Conservation (phyloP, 352 stramenopile genomes). For the Paralagenidium karlingii region DNA sequence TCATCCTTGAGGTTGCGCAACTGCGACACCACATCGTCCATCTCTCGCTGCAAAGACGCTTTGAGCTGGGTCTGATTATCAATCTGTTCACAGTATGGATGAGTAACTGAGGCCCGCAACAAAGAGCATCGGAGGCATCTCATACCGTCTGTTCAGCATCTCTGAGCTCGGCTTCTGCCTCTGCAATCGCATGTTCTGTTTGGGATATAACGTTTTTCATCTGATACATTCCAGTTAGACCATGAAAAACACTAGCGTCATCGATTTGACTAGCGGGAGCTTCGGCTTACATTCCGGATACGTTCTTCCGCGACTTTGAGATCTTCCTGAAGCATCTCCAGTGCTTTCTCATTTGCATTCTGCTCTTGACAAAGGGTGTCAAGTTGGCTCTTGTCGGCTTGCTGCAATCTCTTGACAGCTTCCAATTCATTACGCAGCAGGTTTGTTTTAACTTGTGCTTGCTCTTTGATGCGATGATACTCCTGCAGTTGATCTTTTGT, state of each 20-base stretch:
- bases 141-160: constrained; percentile 42
- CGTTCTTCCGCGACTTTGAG: constrained; percentile 43
- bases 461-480: constrained; percentile 77
- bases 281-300: constrained; percentile 31
- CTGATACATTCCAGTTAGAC: constrained; percentile 18
- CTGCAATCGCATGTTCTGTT: constrained; percentile 38
- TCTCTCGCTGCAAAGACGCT: constrained; percentile 42
- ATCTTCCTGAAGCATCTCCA: constrained; percentile 50
- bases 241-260: background rate
- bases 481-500: constrained; percentile 55
- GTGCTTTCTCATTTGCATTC: constrained; percentile 52
- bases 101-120: background rate
- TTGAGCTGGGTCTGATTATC: constrained; percentile 42
- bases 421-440: constrained; percentile 54
- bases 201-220: constrained; percentile 42
- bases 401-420: constrained; percentile 50
- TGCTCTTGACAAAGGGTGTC: constrained; percentile 55
- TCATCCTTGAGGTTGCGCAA: constrained; percentile 89
- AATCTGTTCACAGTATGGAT: constrained; percentile 15
- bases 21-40: constrained; percentile 65
- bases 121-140: background rate
- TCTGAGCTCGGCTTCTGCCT: constrained; percentile 34
- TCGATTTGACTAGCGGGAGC: no score
- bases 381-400: constrained; percentile 56
- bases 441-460: constrained; percentile 53